Evolutionary conservation across 108 stramenopile species (phyloP), one percentile per base, ranked within the genome.

Genomic region (Fragilaria crotonensis): DNA sequence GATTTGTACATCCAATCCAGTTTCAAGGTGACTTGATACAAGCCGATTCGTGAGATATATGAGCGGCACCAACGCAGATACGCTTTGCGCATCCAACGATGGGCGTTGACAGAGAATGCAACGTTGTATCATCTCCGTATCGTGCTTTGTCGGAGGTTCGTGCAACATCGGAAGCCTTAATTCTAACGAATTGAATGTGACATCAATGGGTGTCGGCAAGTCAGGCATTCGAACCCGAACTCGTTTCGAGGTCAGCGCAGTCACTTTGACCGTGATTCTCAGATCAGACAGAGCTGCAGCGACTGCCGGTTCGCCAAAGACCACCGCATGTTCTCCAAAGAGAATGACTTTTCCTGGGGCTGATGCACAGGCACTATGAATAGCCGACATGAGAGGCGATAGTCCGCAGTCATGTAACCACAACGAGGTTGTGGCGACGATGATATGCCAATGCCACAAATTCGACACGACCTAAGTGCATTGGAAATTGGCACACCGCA

Each of bases 291-390:
- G 69, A 44, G 80, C 70, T 2, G 76, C 80, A 2, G 74, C 77
- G 3, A 82, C 51, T 0, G 77, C 80, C 17, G 74, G 74, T 54
- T 70, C 52, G 14, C 77, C 77, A 25, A 79, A 70, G 25, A 78
- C 80, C 28, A 78, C 80, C 18, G 80, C 70, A 51, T 82, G 80
- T 56, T 82, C 80, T n/a, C 80, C 80, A 67, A 82, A 82, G 18
- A 82, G 55, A 44, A 82, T 82, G 11, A 68, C 77, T 46, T 82
- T 82, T 22, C 80, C 80, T 31, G 80, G 80, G 11, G 80, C 80
- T 2, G 67, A 68, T 3, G 67, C 67, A 4, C 55, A 57, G 21
- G 49, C 64, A 21, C 36, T n/a, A n/a, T n/a, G n/a, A n/a, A n/a
- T n/a, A n/a, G n/a, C n/a, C n/a, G n/a, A n/a, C n/a, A n/a, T n/a